Evolutionary conservation across 305 asterid genomes (phyloP).

Genomic region (Ilex paraguariensis): DNA sequence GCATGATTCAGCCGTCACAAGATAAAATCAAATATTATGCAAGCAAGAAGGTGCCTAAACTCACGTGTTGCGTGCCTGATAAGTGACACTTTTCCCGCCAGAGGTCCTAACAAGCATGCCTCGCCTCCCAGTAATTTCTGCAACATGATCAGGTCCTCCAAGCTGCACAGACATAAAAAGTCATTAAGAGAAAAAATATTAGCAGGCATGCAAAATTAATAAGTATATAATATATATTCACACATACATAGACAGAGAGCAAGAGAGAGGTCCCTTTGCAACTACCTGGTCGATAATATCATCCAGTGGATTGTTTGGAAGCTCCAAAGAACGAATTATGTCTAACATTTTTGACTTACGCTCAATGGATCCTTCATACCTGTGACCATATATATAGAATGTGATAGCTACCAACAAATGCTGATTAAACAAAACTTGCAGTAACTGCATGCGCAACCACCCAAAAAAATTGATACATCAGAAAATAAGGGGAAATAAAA

Average conservation of each 20-base stretch:
- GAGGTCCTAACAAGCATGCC: constrained; percentile 96
- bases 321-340: constrained; percentile 81
- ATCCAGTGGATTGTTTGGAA: constrained; percentile 98
- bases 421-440: too few relatives aligned
- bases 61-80: constrained; percentile 96
- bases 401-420: too few relatives aligned
- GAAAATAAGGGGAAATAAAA: constrained; percentile 5
- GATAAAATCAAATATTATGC: constrained; percentile 11
- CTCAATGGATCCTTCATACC: constrained; percentile 81
- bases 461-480: constrained; percentile 12
- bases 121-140: constrained; percentile 96
- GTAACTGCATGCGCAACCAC: background rate
- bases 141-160: constrained; percentile 95
- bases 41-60: constrained; percentile 27
- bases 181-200: constrained; percentile 17
- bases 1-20: constrained; percentile 21
- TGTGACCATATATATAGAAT: constrained; percentile 24
- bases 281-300: constrained; percentile 94
- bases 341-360: constrained; percentile 70
- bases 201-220: constrained; percentile 1
- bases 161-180: constrained; percentile 51
- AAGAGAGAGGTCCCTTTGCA: constrained; percentile 1
- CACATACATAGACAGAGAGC: too few relatives aligned
- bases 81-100: constrained; percentile 91
- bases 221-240: too few relatives aligned